Evolutionary conservation across 2,329 filamentous ascomycete genomes (phyloP).

Genomic region (Dactylellina cionopaga): DNA sequence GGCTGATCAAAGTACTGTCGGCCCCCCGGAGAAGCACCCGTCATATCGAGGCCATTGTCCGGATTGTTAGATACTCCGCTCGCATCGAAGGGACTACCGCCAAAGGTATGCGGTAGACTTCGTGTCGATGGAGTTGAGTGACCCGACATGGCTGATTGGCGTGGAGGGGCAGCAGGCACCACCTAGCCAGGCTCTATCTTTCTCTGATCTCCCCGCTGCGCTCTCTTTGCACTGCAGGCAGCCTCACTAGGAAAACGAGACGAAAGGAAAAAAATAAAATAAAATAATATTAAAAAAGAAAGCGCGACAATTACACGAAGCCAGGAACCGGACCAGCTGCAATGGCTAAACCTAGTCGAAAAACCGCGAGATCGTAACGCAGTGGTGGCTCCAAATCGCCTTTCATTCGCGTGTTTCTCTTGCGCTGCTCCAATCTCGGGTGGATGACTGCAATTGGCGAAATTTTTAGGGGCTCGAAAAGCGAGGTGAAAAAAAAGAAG

Average conservation of each 20-base stretch:
- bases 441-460: constrained; percentile 53
- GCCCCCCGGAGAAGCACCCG: constrained; percentile 45
- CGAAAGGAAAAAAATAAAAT: constrained; percentile 35
- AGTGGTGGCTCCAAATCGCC: constrained; percentile 41
- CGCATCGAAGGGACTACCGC: constrained; percentile 52
- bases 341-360: constrained; percentile 52
- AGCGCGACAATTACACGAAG: constrained; percentile 43
- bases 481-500: constrained; percentile 24
- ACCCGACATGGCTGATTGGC: constrained; percentile 53
- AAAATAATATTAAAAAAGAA: constrained; percentile 31
- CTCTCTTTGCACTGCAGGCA: constrained; percentile 19
- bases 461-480: constrained; percentile 42
- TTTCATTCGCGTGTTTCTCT: constrained; percentile 51
- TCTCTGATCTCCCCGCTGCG: constrained; percentile 30
- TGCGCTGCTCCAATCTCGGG: constrained; percentile 51
- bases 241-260: constrained; percentile 48
- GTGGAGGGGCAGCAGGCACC: constrained; percentile 31
- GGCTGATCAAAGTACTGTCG: constrained; percentile 52
- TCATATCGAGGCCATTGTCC: constrained; percentile 50
- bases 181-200: constrained; percentile 32
- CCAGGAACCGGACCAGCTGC: constrained; percentile 45
- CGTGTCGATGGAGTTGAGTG: constrained; percentile 53
- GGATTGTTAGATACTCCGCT: constrained; percentile 48
- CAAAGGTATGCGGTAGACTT: constrained; percentile 51
- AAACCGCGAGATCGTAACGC: constrained; percentile 41